Conservation (phyloP, 177 flowering plant genomes). For the Vitis hybrid region DNA sequence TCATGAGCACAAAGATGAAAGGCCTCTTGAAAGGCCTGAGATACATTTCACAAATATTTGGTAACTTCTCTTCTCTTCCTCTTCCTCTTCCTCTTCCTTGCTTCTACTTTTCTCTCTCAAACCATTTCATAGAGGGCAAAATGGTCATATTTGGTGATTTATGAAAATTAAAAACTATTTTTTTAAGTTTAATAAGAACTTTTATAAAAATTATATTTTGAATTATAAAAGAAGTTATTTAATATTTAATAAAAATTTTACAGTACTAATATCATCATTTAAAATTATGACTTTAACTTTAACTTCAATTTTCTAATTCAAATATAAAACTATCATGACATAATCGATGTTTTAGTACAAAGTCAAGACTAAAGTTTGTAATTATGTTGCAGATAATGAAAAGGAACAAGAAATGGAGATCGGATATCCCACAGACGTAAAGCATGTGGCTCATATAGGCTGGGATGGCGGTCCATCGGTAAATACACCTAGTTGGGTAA, state of each 20-base stretch:
- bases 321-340: background rate
- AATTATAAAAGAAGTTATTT: too few relatives aligned
- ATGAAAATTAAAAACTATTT: too few relatives aligned
- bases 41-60: constrained; percentile 64
- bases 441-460: constrained; percentile 86
- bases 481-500: constrained; percentile 62
- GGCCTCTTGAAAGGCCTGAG: constrained; percentile 59
- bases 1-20: constrained; percentile 48
- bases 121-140: background rate
- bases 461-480: constrained; percentile 58
- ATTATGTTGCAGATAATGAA: constrained; percentile 42
- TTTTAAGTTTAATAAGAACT: too few relatives aligned
- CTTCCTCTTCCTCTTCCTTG: too few relatives aligned
- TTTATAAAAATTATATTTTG: too few relatives aligned
- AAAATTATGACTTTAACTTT: background rate
- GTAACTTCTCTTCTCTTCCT: constrained; percentile 19
- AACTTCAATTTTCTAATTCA: background rate
- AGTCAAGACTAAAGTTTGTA: too few relatives aligned
- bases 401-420: constrained; percentile 65
- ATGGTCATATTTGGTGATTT: too few relatives aligned
- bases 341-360: background rate
- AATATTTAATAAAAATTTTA: too few relatives aligned
- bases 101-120: background rate
- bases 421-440: constrained; percentile 77
- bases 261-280: fast-evolving